Conservation (phyloP, 2,329 filamentous ascomycete genomes). For the Magnaporthales sp. region DNA sequence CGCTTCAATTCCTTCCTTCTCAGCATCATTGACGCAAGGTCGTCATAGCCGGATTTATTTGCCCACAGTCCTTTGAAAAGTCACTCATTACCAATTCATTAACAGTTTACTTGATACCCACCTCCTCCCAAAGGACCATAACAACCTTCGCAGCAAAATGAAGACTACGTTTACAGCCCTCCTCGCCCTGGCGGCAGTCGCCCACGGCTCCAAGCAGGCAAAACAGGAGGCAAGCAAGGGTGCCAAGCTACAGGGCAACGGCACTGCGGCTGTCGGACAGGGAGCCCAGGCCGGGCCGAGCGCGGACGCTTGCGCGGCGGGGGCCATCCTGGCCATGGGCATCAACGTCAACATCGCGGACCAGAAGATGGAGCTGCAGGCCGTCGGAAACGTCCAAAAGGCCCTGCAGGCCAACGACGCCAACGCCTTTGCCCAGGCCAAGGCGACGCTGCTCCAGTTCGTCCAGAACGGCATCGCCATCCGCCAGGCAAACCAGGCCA, state of each 20-base stretch:
- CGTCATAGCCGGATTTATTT: neutral
- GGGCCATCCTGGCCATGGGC: conserved; percentile 14
- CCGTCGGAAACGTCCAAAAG: conserved; percentile 9
- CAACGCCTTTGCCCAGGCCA: conserved; percentile 9
- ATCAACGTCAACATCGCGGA: conserved; percentile 15
- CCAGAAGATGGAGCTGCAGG: conserved; percentile 14
- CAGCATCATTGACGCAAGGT: neutral
- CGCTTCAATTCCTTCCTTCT: neutral
- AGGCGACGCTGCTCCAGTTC: conserved; percentile 12
- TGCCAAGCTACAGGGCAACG: neutral
- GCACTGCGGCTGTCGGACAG: neutral
- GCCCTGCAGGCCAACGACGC: conserved; percentile 8
- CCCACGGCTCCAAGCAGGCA: neutral
- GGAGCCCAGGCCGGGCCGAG: neutral
- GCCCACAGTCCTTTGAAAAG: neutral
- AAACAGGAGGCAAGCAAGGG: neutral
- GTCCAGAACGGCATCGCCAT: conserved; percentile 15
- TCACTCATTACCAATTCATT: neutral
- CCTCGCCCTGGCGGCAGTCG: neutral
- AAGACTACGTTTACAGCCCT: neutral
- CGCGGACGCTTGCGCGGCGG: conserved; percentile 9
- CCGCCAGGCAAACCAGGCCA: conserved; percentile 14
- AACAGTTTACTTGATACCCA: neutral
- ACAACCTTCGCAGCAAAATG: neutral
- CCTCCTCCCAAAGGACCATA: neutral